These are phyloP conservation scores for Tulasnella sp. DNA, from an alignment of 768 basidiomycete species.

Conservation along the genomic window DNA sequence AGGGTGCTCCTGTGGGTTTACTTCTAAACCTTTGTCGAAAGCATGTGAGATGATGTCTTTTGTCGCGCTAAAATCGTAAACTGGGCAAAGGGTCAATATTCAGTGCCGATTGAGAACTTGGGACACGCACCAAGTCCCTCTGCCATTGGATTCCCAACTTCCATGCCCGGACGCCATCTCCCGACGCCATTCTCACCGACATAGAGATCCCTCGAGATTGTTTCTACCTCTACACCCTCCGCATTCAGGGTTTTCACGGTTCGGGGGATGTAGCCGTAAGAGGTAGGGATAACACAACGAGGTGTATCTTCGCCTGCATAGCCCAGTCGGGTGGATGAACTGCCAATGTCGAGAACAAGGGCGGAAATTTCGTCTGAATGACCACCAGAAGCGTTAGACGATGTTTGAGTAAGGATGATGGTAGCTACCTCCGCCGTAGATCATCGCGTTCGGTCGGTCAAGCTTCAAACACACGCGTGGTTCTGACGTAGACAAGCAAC, in stretches of 20 bases:
- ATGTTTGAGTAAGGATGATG: neutral
- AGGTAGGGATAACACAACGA: slow-evolving; percentile 79
- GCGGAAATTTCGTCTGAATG: slow-evolving; percentile 87
- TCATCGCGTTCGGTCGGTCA: slow-evolving; percentile 11
- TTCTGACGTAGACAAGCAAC: no score
- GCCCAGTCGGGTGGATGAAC: slow-evolving; percentile 80
- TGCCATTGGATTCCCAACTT: slow-evolving; percentile 66
- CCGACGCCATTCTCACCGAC: slow-evolving; percentile 82
- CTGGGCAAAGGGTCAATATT: neutral
- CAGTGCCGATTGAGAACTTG: neutral
- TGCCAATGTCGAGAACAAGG: slow-evolving; percentile 87
- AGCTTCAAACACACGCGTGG: neutral
- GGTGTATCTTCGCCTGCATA: slow-evolving; percentile 97
- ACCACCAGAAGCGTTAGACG: neutral
- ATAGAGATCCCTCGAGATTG: slow-evolving; percentile 47
- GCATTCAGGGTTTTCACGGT: slow-evolving; percentile 31
- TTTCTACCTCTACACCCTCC: slow-evolving; percentile 24
- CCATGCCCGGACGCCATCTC: slow-evolving; percentile 83
- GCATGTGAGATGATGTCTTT: slow-evolving; percentile 62
- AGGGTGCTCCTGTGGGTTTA: slow-evolving; percentile 74
- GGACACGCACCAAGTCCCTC: slow-evolving; percentile 67
- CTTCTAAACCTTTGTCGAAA: slow-evolving; percentile 60
- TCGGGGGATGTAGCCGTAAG: slow-evolving; percentile 61
- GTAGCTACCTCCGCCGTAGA: slow-evolving; percentile 61
- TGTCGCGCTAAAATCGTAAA: slow-evolving; percentile 59